Evolutionary conservation across 176 grass and related monocot genomes (phyloP).

Genomic region (Lolium perenne): DNA sequence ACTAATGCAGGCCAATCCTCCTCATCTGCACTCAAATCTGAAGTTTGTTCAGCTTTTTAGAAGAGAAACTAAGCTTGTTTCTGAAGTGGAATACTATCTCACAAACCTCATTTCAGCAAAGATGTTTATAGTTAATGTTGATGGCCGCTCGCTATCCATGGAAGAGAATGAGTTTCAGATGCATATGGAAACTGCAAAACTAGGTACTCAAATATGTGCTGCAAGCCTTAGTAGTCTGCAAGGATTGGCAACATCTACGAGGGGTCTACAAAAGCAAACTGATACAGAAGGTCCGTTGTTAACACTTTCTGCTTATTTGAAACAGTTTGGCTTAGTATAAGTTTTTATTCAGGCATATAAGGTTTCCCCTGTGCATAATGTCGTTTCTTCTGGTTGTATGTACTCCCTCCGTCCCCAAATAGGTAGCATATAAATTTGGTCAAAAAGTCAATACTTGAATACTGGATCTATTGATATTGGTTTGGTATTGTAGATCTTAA

Average conservation of each 20-base stretch:
- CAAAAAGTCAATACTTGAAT: no score
- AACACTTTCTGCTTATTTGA: not conserved
- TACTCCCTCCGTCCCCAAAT: no score
- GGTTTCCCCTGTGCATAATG: not conserved
- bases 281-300: conserved; percentile 50
- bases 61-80: no score
- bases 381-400: not conserved
- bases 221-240: conserved; percentile 46
- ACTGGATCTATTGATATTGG: no score
- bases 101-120: conserved; percentile 88
- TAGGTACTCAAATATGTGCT: conserved; percentile 52
- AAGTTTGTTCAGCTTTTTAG: no score
- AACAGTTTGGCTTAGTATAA: not conserved
- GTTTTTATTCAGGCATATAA: not conserved
- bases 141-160: conserved; percentile 70
- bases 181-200: conserved; percentile 71
- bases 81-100: conserved; percentile 45
- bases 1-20: no score
- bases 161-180: conserved; percentile 81
- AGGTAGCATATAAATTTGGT: no score
- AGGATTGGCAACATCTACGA: conserved; percentile 7
- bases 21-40: no score
- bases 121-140: conserved; percentile 85
- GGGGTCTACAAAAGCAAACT: conserved; percentile 32
- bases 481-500: no score